Evolutionary conservation across 768 basidiomycete species (phyloP).

Genomic region (Podaxis sp.): DNA sequence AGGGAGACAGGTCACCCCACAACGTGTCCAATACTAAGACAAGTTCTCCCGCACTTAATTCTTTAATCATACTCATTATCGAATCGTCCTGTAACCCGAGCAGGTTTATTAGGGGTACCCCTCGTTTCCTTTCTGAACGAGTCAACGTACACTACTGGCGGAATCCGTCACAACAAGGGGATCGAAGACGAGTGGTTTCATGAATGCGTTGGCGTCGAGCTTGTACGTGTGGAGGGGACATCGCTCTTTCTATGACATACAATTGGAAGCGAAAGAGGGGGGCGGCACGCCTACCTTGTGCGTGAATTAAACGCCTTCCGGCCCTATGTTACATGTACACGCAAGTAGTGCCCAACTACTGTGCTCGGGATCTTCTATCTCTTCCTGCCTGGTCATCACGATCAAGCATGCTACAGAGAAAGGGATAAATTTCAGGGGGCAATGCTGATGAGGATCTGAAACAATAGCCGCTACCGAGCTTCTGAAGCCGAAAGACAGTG

Average conservation of each 20-base stretch:
- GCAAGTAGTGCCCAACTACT: conserved; percentile 70
- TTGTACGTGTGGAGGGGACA: conserved; percentile 26
- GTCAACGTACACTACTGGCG: conserved; percentile 46
- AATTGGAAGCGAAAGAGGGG: not conserved
- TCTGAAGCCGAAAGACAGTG: not conserved
- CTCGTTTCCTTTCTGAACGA: not conserved
- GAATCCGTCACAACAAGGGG: conserved; percentile 79
- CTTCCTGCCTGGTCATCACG: conserved; percentile 83
- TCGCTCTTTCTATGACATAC: not conserved
- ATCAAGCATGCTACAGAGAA: conserved; percentile 89
- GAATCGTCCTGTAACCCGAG: conserved; percentile 51
- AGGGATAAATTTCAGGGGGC: conserved; percentile 86
- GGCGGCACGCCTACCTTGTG: conserved; percentile 55
- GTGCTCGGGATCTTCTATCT: conserved; percentile 75
- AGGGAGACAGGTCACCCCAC: conserved; percentile 47
- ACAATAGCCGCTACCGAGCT: not conserved
- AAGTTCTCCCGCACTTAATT: conserved; percentile 82
- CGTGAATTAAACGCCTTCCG: conserved; percentile 69
- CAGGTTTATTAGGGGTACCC: not conserved
- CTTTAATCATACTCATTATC: conserved; percentile 89
- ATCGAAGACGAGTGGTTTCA: conserved; percentile 83
- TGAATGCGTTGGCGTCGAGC: conserved; percentile 57
- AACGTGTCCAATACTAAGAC: conserved; percentile 68
- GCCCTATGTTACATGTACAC: conserved; percentile 78
- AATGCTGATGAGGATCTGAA: conserved; percentile 85